Conservation (phyloP, 2,329 filamentous ascomycete species). For the Penicillium decumbens region DNA sequence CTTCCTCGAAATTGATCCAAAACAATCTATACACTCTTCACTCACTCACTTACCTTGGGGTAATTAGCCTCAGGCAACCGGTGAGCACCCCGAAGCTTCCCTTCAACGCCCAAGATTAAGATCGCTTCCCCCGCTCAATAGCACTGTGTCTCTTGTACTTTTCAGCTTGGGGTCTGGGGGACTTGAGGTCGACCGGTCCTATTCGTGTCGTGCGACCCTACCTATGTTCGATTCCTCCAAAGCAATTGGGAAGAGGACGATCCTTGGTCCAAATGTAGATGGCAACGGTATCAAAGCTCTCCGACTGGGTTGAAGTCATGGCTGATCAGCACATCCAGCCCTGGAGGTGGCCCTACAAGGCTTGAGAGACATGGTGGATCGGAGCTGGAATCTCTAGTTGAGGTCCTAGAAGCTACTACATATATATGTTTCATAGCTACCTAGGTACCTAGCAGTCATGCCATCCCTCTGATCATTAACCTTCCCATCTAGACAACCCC, state of each 20-base stretch:
- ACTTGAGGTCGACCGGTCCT: background rate
- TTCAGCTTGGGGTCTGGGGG: background rate
- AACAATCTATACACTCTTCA: background rate
- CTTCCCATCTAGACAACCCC: background rate
- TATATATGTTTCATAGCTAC: background rate
- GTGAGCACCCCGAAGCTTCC: constrained; percentile 4
- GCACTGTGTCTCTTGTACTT: background rate
- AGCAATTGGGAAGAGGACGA: constrained; percentile 3
- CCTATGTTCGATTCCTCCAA: background rate
- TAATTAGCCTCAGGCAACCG: constrained; percentile 11
- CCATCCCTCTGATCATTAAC: too few relatives aligned
- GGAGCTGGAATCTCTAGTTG: background rate
- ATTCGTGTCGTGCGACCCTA: constrained; percentile 13
- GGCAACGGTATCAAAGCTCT: constrained; percentile 1
- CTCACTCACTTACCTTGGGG: background rate
- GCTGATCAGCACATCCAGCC: background rate
- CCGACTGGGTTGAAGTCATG: constrained; percentile 1
- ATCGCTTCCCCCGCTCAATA: background rate
- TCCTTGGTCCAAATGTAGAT: constrained; percentile 6
- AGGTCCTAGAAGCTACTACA: background rate
- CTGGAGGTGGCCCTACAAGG: background rate
- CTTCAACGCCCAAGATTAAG: background rate
- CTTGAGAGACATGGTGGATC: background rate
- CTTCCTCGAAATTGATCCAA: background rate
- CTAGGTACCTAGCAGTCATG: background rate